phyloP scores from a whole-genome alignment of 768 basidiomycete species.

The Russula griseocarnosa region DNA sequence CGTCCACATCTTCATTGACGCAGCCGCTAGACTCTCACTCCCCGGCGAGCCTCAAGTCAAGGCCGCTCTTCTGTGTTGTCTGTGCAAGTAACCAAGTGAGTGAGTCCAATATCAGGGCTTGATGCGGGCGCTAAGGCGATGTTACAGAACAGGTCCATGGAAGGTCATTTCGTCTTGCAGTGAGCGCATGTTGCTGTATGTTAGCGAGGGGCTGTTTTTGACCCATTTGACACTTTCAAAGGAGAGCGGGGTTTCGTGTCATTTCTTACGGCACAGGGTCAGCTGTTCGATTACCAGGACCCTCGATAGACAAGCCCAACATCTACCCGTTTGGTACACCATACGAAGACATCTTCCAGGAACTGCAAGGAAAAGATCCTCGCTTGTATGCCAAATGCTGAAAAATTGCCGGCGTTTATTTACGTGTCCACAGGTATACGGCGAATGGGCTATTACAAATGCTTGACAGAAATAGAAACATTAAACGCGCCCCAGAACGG shows the following conservation, averaged over 20 bases:
- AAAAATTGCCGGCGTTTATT: neutral
- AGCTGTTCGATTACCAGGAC: slow-evolving; percentile 91
- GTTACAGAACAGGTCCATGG: slow-evolving; percentile 94
- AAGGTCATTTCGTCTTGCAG: slow-evolving; percentile 88
- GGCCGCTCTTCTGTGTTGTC: slow-evolving; percentile 93
- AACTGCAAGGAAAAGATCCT: slow-evolving; percentile 77
- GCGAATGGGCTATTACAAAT: slow-evolving; percentile 93
- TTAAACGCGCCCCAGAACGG: slow-evolving; percentile 91
- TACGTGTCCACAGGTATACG: slow-evolving; percentile 58
- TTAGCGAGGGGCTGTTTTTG: neutral
- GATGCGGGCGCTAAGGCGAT: neutral
- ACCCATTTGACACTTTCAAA: slow-evolving; percentile 38
- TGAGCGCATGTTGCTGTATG: slow-evolving; percentile 42
- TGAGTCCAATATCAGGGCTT: slow-evolving; percentile 15
- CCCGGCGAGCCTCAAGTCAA: slow-evolving; percentile 47
- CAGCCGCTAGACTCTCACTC: slow-evolving; percentile 1
- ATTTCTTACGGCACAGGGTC: slow-evolving; percentile 96
- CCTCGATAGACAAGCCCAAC: slow-evolving; percentile 96
- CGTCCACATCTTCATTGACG: slow-evolving; percentile 7
- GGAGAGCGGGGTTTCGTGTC: slow-evolving; percentile 87
- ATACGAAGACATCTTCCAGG: slow-evolving; percentile 92
- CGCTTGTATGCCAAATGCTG: slow-evolving; percentile 55
- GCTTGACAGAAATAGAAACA: slow-evolving; percentile 90
- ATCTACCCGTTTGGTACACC: slow-evolving; percentile 96
- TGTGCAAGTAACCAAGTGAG: slow-evolving; percentile 98